Percentiles rank a stretch among this genome's conserved stretches.
These are phyloP conservation scores for Fusarium equiseti DNA, from an alignment of 2,329 filamentous ascomycete species.

Conservation along the genomic window DNA sequence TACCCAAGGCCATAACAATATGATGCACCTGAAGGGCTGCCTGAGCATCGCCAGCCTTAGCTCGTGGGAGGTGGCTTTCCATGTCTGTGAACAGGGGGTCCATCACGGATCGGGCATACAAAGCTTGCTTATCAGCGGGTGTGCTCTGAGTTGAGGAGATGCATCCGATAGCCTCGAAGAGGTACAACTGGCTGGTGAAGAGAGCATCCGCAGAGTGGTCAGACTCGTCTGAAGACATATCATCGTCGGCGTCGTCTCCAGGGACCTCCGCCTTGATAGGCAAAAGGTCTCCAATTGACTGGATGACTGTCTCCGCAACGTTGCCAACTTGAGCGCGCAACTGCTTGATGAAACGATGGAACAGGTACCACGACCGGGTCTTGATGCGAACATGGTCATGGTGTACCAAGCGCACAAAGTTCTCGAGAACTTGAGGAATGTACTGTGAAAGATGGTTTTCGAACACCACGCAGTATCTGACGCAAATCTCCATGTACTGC, in stretches of 20 bases:
- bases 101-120: constrained; percentile 89
- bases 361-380: constrained; percentile 95
- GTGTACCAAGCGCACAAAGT: constrained; percentile 91
- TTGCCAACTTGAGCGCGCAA: constrained; percentile 86
- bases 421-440: constrained; percentile 88
- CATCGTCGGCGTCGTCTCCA: constrained; percentile 81
- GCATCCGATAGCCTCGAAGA: constrained; percentile 94
- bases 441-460: constrained; percentile 79
- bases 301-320: constrained; percentile 90
- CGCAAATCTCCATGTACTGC: constrained; percentile 98
- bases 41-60: constrained; percentile 84
- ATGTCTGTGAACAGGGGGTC: constrained; percentile 91
- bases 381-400: constrained; percentile 89
- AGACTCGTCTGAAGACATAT: constrained; percentile 94
- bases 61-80: constrained; percentile 80
- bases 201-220: constrained; percentile 90
- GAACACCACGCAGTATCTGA: constrained; percentile 93
- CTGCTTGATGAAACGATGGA: constrained; percentile 91
- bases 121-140: constrained; percentile 84
- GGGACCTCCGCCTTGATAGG: constrained; percentile 91
- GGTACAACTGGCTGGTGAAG: constrained; percentile 90
- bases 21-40: constrained; percentile 93
- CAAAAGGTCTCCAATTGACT: constrained; percentile 88
- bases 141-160: constrained; percentile 86
- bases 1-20: constrained; percentile 94